These are phyloP conservation scores for Fragilaria radians DNA, from an alignment of 108 stramenopile genomes.

Conservation along the genomic window DNA sequence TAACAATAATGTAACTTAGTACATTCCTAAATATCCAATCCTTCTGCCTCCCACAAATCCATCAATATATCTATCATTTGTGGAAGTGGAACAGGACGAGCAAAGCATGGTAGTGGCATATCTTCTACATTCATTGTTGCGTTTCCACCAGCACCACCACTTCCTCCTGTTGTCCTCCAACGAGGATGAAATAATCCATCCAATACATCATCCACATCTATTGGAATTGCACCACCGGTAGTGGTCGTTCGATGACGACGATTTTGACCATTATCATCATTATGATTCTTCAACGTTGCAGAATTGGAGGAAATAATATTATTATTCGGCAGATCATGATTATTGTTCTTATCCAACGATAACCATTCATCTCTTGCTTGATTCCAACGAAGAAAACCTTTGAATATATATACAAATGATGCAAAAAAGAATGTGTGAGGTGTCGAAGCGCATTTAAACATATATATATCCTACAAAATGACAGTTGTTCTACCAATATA, in stretches of 20 bases:
- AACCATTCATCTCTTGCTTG: slow-evolving; percentile 39
- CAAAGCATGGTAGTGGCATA: slow-evolving; percentile 51
- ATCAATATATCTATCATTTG: slow-evolving; percentile 79
- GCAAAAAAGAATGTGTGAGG: too few relatives aligned
- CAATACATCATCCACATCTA: slow-evolving; percentile 77
- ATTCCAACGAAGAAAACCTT: slow-evolving; percentile 48
- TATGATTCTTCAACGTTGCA: too few relatives aligned
- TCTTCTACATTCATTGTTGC: too few relatives aligned
- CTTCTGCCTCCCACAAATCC: slow-evolving; percentile 86
- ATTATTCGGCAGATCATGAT: too few relatives aligned
- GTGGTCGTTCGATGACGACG: slow-evolving; percentile 6
- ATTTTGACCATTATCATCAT: too few relatives aligned
- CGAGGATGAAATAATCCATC: slow-evolving; percentile 64
- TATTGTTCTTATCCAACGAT: neutral
- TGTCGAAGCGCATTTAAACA: too few relatives aligned
- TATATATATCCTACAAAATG: too few relatives aligned
- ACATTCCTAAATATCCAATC: slow-evolving; percentile 72
- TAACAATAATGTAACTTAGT: too few relatives aligned
- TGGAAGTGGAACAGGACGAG: slow-evolving; percentile 55
- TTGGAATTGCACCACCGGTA: slow-evolving; percentile 19
- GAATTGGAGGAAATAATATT: too few relatives aligned
- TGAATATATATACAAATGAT: neutral
- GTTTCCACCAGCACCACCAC: too few relatives aligned
- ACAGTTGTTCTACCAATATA: too few relatives aligned
- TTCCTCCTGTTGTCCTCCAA: slow-evolving; percentile 36